phyloP scores from a whole-genome alignment of 768 basidiomycete genomes.

The Suillus paluster region DNA sequence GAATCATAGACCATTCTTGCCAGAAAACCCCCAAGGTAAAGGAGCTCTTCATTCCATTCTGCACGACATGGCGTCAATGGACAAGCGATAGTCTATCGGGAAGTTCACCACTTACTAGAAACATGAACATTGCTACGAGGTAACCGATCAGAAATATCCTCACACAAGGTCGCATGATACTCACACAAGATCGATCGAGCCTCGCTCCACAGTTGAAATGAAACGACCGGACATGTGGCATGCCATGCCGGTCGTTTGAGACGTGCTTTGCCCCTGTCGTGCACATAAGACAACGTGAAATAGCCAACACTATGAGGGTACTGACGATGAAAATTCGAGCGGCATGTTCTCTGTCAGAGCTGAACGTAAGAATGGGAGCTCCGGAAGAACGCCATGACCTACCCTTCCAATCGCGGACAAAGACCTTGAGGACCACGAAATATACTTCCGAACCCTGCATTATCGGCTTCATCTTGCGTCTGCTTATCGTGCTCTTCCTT shows the following conservation, averaged over 20 bases:
- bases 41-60: constrained; percentile 94
- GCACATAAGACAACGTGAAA: background rate
- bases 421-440: constrained; percentile 66
- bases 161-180: constrained; percentile 22
- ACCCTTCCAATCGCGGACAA: constrained; percentile 81
- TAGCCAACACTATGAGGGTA: background rate
- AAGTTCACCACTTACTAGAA: constrained; percentile 55
- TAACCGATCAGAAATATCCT: constrained; percentile 6
- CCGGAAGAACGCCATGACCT: constrained; percentile 17
- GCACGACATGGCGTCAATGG: background rate
- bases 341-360: constrained; percentile 50
- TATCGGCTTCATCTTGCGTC: constrained; percentile 60
- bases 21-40: constrained; percentile 81
- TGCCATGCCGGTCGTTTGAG: constrained; percentile 82
- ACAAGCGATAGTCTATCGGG: background rate
- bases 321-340: constrained; percentile 80
- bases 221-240: constrained; percentile 74
- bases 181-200: constrained; percentile 84
- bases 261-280: constrained; percentile 83
- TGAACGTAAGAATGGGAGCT: background rate
- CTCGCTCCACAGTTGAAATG: constrained; percentile 92
- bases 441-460: constrained; percentile 67
- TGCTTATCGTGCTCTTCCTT: constrained; percentile 76
- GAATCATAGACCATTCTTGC: constrained; percentile 83
- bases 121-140: constrained; percentile 75